A percentile compares a stretch with the other conserved stretches of the same genome.
Evolutionary conservation across 164 flowering plant species (phyloP).

Genomic region (Chimonanthus praecox): DNA sequence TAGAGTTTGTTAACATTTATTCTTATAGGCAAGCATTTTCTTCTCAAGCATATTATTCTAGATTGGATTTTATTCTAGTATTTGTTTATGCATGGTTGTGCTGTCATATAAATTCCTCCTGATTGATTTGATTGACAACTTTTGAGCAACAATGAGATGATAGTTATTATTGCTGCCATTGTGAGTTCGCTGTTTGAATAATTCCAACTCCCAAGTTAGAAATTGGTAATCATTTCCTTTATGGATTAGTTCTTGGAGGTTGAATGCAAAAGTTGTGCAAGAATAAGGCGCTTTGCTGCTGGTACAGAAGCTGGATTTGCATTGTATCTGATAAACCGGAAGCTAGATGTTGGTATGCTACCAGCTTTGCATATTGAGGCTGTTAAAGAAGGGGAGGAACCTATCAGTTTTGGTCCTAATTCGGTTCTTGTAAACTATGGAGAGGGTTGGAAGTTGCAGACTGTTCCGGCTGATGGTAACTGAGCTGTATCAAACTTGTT

Average conservation of each 20-base stretch:
- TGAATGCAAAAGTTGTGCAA: slow-evolving; percentile 48
- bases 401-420: slow-evolving; percentile 66
- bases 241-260: slow-evolving; percentile 62
- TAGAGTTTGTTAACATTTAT: too few species aligned
- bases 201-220: neutral
- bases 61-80: slow-evolving; percentile 9
- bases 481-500: neutral
- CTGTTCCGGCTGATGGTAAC: slow-evolving; percentile 38
- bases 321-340: slow-evolving; percentile 48
- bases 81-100: neutral
- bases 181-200: neutral
- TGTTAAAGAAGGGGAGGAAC: slow-evolving; percentile 70
- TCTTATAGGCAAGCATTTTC: too few species aligned
- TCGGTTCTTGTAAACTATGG: slow-evolving; percentile 63
- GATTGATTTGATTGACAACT: neutral
- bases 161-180: too few species aligned
- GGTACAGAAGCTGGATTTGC: slow-evolving; percentile 82
- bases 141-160: neutral
- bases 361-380: slow-evolving; percentile 56
- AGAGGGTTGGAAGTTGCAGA: slow-evolving; percentile 68
- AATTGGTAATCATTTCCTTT: slow-evolving; percentile 6
- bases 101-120: neutral
- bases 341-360: slow-evolving; percentile 25
- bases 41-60: too few species aligned
- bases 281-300: slow-evolving; percentile 52